phyloP scores from a whole-genome alignment of 257 asterid species.

The Solanum neorickii region DNA sequence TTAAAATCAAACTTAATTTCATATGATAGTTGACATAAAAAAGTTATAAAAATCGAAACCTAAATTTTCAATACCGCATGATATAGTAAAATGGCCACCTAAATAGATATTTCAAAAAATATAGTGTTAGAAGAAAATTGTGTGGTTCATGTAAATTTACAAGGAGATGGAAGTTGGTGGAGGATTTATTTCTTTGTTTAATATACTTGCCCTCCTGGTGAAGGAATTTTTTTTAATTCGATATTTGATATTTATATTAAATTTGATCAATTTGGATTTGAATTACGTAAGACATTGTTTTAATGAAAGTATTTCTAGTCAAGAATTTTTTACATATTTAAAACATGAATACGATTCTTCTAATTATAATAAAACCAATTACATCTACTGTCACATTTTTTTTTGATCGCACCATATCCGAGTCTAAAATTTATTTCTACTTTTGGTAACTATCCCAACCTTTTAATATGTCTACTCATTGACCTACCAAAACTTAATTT shows the following conservation, averaged over 20 bases:
- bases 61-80: too few relatives aligned
- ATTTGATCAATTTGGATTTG: too few relatives aligned
- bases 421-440: background rate
- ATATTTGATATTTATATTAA: too few relatives aligned
- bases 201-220: background rate
- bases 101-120: background rate
- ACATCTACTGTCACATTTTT: too few relatives aligned
- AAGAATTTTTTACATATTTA: too few relatives aligned
- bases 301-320: too few relatives aligned
- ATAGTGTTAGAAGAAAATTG: background rate
- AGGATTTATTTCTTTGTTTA: background rate
- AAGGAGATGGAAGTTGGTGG: background rate
- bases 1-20: too few relatives aligned
- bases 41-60: too few relatives aligned
- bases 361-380: too few relatives aligned
- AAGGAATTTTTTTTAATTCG: too few relatives aligned
- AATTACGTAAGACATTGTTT: too few relatives aligned
- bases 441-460: background rate
- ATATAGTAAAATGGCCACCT: background rate
- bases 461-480: background rate
- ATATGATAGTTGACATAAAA: too few relatives aligned
- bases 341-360: rapidly evolving
- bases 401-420: background rate
- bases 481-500: background rate
- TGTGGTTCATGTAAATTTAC: background rate